These are phyloP conservation scores for Chlorella sp. DNA, from an alignment of 139 green algal species.

Conservation along the genomic window DNA sequence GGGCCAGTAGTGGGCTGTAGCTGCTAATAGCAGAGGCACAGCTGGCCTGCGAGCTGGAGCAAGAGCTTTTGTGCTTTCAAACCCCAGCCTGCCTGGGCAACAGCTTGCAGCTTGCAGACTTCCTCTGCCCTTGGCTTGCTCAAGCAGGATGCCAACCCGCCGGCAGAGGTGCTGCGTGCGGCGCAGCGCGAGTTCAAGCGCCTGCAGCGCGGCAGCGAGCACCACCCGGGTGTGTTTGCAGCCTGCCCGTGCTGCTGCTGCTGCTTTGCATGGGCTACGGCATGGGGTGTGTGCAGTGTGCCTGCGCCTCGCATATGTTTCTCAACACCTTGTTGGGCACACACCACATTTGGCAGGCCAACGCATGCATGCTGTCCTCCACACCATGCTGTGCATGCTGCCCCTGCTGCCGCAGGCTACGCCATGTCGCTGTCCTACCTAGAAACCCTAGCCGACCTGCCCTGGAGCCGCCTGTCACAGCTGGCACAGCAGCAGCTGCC, in stretches of 20 bases:
- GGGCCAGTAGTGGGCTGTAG: too few relatives aligned
- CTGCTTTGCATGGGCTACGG: too few relatives aligned
- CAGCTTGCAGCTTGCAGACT: too few relatives aligned
- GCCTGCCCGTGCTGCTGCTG: neutral
- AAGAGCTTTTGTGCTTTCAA: too few relatives aligned
- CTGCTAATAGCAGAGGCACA: too few relatives aligned
- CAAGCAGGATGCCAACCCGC: constrained; percentile 16
- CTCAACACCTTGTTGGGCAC: too few relatives aligned
- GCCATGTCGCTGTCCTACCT: constrained; percentile 90
- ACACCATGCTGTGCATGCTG: neutral
- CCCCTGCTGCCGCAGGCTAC: constrained; percentile 17
- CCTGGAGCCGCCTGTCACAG: constrained; percentile 76
- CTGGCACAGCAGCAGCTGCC: neutral
- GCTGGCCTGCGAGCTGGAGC: too few relatives aligned
- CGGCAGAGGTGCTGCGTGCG: constrained; percentile 41
- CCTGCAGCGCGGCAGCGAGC: constrained; percentile 35
- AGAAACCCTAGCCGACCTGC: constrained; percentile 93
- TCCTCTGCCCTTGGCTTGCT: neutral
- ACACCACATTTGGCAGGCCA: too few relatives aligned
- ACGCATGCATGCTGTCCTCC: too few relatives aligned
- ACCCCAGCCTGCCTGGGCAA: too few relatives aligned
- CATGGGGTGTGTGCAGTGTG: too few relatives aligned
- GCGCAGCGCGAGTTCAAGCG: constrained; percentile 39
- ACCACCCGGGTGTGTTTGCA: constrained; percentile 16
- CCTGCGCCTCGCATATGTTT: too few relatives aligned